Percentiles rank a stretch among this genome's conserved stretches.
These are phyloP conservation scores for Taiozyma sp. DNA, from an alignment of 1,139 yeast species.

Conservation along the genomic window DNA sequence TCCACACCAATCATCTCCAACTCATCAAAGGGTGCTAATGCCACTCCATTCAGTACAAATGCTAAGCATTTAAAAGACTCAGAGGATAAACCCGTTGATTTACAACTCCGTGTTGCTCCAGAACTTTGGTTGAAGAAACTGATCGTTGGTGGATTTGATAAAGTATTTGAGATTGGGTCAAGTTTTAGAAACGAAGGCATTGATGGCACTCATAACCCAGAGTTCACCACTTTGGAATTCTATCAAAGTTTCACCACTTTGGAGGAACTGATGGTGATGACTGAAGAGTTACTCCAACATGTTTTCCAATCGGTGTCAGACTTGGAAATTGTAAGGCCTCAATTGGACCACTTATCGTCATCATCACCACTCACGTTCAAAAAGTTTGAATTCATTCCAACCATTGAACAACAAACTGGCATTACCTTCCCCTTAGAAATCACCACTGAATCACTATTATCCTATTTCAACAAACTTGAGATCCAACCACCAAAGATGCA, in stretches of 20 bases:
- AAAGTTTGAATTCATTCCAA: slow-evolving; percentile 56
- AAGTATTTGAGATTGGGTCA: slow-evolving; percentile 81
- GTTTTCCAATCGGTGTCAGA: slow-evolving; percentile 28
- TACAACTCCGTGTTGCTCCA: slow-evolving; percentile 85
- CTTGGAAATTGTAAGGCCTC: slow-evolving; percentile 3
- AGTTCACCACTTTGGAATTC: slow-evolving; percentile 90
- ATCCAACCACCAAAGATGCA: slow-evolving; percentile 36
- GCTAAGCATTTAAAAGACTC: slow-evolving; percentile 42
- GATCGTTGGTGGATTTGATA: slow-evolving; percentile 79
- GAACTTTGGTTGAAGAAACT: slow-evolving; percentile 88
- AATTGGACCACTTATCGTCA: slow-evolving; percentile 24
- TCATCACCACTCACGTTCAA: slow-evolving; percentile 24
- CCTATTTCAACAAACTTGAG: slow-evolving; percentile 30
- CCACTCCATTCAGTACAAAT: slow-evolving; percentile 69
- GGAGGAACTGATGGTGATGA: slow-evolving; percentile 58
- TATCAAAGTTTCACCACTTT: slow-evolving; percentile 77
- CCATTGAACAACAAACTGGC: slow-evolving; percentile 46
- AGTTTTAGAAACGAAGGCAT: slow-evolving; percentile 90
- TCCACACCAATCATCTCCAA: slow-evolving; percentile 80
- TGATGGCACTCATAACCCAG: slow-evolving; percentile 93
- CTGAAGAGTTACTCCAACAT: slow-evolving; percentile 51
- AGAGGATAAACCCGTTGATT: slow-evolving; percentile 25
- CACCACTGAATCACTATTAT: slow-evolving; percentile 33
- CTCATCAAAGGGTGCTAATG: slow-evolving; percentile 83
- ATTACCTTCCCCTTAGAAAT: slow-evolving; percentile 36